A percentile compares a stretch with the other conserved stretches of the same genome.
Conservation (phyloP, 768 basidiomycete genomes). For the Lentinula raphanica region DNA sequence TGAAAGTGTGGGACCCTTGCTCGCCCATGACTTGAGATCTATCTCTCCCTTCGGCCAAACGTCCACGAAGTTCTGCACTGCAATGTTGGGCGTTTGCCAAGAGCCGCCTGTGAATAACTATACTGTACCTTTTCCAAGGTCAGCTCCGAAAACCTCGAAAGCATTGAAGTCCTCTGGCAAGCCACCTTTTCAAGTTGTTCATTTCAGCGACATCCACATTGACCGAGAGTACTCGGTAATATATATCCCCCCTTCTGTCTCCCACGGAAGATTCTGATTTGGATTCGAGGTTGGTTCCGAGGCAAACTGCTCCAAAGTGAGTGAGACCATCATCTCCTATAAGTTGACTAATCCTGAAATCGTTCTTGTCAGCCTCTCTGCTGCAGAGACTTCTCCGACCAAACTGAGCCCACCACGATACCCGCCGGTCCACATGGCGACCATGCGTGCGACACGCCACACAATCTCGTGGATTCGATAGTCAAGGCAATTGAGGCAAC, state of each 20-base stretch:
- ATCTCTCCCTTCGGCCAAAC: constrained; percentile 43
- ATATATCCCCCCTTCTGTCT: not conserved
- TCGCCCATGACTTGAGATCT: constrained; percentile 50
- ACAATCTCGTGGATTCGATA: constrained; percentile 44
- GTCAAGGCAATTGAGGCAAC: constrained; percentile 34
- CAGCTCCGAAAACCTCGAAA: constrained; percentile 31
- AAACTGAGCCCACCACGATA: constrained; percentile 27
- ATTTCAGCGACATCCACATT: constrained; percentile 62
- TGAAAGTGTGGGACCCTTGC: constrained; percentile 46
- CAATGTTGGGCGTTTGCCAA: constrained; percentile 50
- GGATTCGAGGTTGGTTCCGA: constrained; percentile 43
- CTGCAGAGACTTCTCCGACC: constrained; percentile 46
- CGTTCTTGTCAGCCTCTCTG: constrained; percentile 41
- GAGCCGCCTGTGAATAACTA: constrained; percentile 39
- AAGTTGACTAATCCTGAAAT: not conserved
- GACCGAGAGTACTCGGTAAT: constrained; percentile 50
- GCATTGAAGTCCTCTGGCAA: constrained; percentile 31
- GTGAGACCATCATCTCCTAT: not conserved
- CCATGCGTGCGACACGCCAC: constrained; percentile 49
- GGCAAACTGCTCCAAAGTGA: constrained; percentile 43
- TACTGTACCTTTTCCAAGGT: constrained; percentile 40
- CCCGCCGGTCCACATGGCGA: constrained; percentile 49
- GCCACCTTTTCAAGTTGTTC: constrained; percentile 48
- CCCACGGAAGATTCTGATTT: not conserved
- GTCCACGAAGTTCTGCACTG: constrained; percentile 50